Evolutionary conservation across 2,329 filamentous ascomycete genomes (phyloP).

Genomic region (Colletotrichum destructivum): DNA sequence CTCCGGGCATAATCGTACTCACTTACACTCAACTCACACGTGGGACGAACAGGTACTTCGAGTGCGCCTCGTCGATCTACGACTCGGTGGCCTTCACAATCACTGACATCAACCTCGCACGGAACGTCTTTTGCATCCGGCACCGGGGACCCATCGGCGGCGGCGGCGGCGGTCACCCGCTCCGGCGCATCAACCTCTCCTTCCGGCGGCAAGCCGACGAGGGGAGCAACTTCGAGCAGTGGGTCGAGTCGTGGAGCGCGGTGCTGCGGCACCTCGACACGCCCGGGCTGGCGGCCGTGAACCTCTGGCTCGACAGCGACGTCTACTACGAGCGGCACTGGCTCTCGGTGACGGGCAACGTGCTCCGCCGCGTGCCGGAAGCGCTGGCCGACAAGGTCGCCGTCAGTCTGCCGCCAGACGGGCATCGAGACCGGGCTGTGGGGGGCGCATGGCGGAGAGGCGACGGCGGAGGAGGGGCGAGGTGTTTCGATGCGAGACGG

Average conservation of each 20-base stretch:
- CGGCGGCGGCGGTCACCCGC: slow-evolving; percentile 4
- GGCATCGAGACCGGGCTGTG: slow-evolving; percentile 22
- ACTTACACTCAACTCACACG: background rate
- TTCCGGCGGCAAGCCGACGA: slow-evolving; percentile 24
- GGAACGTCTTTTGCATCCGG: slow-evolving; percentile 21
- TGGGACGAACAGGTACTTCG: slow-evolving; percentile 1
- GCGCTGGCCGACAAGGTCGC: slow-evolving; percentile 36
- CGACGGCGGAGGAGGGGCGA: background rate
- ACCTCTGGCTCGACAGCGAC: slow-evolving; percentile 38
- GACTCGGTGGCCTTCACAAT: slow-evolving; percentile 25
- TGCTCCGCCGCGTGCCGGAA: slow-evolving; percentile 31
- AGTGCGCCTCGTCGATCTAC: slow-evolving; percentile 26
- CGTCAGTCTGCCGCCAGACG: slow-evolving; percentile 38
- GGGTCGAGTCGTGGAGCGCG: slow-evolving; percentile 29
- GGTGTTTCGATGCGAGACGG: slow-evolving; percentile 27
- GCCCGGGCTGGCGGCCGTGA: background rate
- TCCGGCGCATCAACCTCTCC: slow-evolving; percentile 31
- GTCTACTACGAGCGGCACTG: slow-evolving; percentile 35
- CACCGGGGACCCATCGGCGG: background rate
- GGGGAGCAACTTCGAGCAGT: slow-evolving; percentile 26
- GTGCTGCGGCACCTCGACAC: slow-evolving; percentile 24
- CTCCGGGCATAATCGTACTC: too few species aligned
- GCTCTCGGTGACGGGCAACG: slow-evolving; percentile 32
- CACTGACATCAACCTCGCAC: slow-evolving; percentile 31
- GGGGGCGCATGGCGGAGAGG: slow-evolving; percentile 18